Conservation (phyloP, 2,329 filamentous ascomycete genomes). For the Coniochaeta sp. region DNA sequence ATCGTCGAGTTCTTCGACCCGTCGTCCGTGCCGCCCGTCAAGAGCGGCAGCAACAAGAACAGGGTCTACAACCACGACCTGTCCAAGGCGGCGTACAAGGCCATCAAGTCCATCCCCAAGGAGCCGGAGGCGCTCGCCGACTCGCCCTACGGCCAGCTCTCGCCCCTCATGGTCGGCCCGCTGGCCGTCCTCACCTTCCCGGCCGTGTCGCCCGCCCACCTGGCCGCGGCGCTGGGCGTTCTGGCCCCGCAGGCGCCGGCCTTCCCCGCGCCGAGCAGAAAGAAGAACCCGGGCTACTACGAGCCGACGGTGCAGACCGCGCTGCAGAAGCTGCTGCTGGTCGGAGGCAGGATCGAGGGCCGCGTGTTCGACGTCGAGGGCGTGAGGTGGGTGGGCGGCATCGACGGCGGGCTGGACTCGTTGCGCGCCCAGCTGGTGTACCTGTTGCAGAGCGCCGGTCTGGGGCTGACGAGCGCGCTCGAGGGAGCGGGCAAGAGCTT, state of each 20-base stretch:
- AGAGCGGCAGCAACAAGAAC: constrained; percentile 23
- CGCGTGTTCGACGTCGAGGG: constrained; percentile 73
- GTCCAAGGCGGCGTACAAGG: constrained; percentile 43
- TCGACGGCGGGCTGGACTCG: constrained; percentile 73
- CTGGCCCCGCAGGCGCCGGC: constrained; percentile 63
- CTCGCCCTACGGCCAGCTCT: constrained; percentile 48
- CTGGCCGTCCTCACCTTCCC: constrained; percentile 76
- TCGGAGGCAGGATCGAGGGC: constrained; percentile 83
- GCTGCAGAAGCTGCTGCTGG: constrained; percentile 76
- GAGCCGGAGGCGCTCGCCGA: constrained; percentile 25
- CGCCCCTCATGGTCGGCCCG: constrained; percentile 74
- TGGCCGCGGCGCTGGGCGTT: constrained; percentile 73
- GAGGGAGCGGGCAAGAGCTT: constrained; percentile 75
- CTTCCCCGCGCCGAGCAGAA: constrained; percentile 73
- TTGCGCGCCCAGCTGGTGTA: constrained; percentile 74
- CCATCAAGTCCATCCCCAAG: constrained; percentile 29
- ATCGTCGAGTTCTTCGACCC: constrained; percentile 77
- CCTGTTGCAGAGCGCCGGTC: constrained; percentile 73
- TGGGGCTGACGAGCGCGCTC: constrained; percentile 68
- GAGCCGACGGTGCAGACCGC: constrained; percentile 73
- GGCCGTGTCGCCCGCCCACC: constrained; percentile 71
- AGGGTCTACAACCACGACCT: constrained; percentile 41
- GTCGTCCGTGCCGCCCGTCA: constrained; percentile 23
- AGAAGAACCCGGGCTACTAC: constrained; percentile 72
- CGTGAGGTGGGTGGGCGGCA: constrained; percentile 58